Evolutionary conservation across 768 basidiomycete genomes (phyloP).

Genomic region (Punctularia strigosozonata): DNA sequence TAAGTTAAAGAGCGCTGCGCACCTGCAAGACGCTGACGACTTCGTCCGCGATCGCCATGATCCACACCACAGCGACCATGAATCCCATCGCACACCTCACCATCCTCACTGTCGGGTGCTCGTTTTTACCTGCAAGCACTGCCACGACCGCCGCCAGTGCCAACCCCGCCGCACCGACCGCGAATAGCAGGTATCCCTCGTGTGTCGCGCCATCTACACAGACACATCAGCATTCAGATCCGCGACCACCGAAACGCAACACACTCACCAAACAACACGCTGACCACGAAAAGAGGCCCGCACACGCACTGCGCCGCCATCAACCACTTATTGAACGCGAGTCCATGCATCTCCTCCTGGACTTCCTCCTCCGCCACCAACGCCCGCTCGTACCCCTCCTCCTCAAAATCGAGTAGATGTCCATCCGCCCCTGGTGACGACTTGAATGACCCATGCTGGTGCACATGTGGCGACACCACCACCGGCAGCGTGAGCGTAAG

Average conservation of each 20-base stretch:
- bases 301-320: constrained; percentile 74
- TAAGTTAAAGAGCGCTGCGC: constrained; percentile 10
- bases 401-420: constrained; percentile 58
- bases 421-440: constrained; percentile 28
- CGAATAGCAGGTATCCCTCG: constrained; percentile 40
- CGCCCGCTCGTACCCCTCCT: constrained; percentile 58
- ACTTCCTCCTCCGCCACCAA: constrained; percentile 68
- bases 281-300: constrained; percentile 69
- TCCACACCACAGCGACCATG: constrained; percentile 86
- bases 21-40: constrained; percentile 88
- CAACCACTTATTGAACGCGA: constrained; percentile 69
- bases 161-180: constrained; percentile 41
- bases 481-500: constrained; percentile 89
- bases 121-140: constrained; percentile 47
- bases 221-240: background rate
- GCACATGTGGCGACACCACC: constrained; percentile 47
- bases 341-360: constrained; percentile 54
- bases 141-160: constrained; percentile 42
- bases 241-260: background rate
- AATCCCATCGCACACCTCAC: constrained; percentile 87
- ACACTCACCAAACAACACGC: constrained; percentile 66
- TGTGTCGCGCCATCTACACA: constrained; percentile 32
- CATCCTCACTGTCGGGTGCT: constrained; percentile 44
- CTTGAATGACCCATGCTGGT: constrained; percentile 32
- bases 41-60: constrained; percentile 96